Evolutionary conservation across 345 rosid species (phyloP), one percentile per base, ranked within the genome.

Genomic region (Eucalyptus paniculata): DNA sequence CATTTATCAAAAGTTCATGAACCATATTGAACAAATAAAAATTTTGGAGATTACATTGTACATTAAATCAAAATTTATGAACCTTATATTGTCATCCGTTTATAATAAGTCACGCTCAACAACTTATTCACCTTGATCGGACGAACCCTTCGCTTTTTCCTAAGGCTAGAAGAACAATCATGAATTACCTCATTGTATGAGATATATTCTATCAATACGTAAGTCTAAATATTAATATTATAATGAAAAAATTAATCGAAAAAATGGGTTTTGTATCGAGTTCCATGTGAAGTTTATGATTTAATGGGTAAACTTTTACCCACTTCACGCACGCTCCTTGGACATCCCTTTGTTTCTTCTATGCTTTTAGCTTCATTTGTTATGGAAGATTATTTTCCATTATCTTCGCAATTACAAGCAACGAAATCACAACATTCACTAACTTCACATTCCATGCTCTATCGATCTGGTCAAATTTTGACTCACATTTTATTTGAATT

Each of bases 1-100:
- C 9, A 51, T 51, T 51, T 51, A 51, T 2, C 23, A 51, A 51
- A 51, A 51, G 2, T 51, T 1, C 1, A 51, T 51, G 4, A 0
- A 51, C 3, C 56, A 53, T 53, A 53, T 53, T 53, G 2, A 53
- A 53, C 10, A 53, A 53, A 53, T 53, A 53, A 53, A 53, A 19
- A 0, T 18, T 18, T 53, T 53, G 10, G 24, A 53, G 56, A 53
- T 53, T 7, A 7, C 24, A 53, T 53, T 53, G 0, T 3, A 8
- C 24, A 53, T 53, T 53, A 53, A 53, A 2, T 53, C 23, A 53
- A 53, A 53, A 53, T 53, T 51, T 7, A 53, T 53, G 24, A 53
- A 7, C 4, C 24, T 53, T 53, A 53, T 53, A 53, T 53, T 53
- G 9, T 51, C 56, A 7, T 53, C 56, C 56, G 23, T 53, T 53